Evolutionary conservation across 2,329 filamentous ascomycete species (phyloP), one percentile per base, ranked within the genome.

Genomic region (Pseudocercospora musae): DNA sequence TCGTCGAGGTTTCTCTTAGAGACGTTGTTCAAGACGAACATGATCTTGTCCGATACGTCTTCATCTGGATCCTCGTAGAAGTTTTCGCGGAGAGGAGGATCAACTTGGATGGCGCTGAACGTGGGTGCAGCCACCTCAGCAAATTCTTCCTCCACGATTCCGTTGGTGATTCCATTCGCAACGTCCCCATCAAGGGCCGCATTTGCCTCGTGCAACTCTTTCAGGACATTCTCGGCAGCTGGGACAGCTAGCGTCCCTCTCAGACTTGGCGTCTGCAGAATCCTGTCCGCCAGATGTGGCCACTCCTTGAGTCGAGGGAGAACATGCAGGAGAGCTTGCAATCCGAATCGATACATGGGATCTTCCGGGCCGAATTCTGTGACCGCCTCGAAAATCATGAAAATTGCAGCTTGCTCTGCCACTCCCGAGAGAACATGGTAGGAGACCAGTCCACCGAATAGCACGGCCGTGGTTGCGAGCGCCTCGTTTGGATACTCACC

Each of bases 341-440:
- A 84, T 10, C 96, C 95, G 74, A 99, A 99, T 72, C 97, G 96
- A 81, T 95, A 98, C 95, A 99, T 98, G 0, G 91, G 88, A 64
- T 93, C 88, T 31, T 96, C 90, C 0, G 90, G 87, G 31, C 84
- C 80, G 71, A 95, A 91, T 66, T 96, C 92, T 67, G 91, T 85
- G 23, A 99, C 92, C 11, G 95, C 92, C 75, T 99, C 93, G n/a
- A 98, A 81, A 66, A 99, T 96, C 92, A 99, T 97, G 15, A 91
- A 92, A 15, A 98, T 81, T n/a, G 91, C 95, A 60, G 96, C 92
- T 73, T 96, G 92, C 33, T 98, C 85, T 3, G 95, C 92, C 18
- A 99, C 85, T 46, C 92, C 89, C 5, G 92, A 92, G 56, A 99
- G 90, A 6, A 99, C 84, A 72, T 93, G 92, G 78, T 92, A 95